Base-by-base conservation (phyloP, 1,284 basidiomycete species). In the Paramarasmius palmivorus region DNA sequence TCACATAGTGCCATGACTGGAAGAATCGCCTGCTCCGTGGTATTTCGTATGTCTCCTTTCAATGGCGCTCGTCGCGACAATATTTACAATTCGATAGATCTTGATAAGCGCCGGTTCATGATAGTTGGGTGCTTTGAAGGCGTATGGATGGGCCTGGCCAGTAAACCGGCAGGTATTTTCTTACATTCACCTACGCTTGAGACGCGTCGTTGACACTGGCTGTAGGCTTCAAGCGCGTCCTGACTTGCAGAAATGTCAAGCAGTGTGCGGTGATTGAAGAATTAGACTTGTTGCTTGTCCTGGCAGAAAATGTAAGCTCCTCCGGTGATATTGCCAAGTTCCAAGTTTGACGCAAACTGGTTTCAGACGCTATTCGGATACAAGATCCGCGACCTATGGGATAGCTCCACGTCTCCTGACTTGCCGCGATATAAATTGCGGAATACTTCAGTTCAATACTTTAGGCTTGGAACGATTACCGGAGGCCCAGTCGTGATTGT, bases 91-190 rank as follows among this genome's bases (percentile, higher is more conserved):
- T 12, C 12, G 29, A 32, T 12, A 32, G 29, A 32, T 9, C 17
- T 19, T 38, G 29, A 12, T 12, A 32, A 32, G 3, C 83, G 93
- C 40, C 81, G 83, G 2, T 77, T 98, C 15, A 88, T 98, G 19
- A 94, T 95, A 0, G 88, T 98, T 59, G 95, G 95, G 19, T 96
- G 95, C 68, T 88, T 91, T 0, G 93, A 97, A 64, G 95, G 95
- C 29, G 92, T 98, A 2, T 98, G 94, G 92, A 96, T 98, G 59
- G 96, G 95, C 0, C 88, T 96, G 69, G 82, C 92, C 26, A 88
- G 92, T n/a, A n/a, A n/a, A n/a, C n/a, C n/a, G n/a, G n/a, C n/a
- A n/a, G n/a, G n/a, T n/a, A n/a, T n/a, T n/a, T n/a, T n/a, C n/a
- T n/a, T n/a, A n/a, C n/a, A n/a, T n/a, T n/a, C n/a, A n/a, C n/a